These are phyloP conservation scores for Phaeomoniella chlamydospora DNA, from an alignment of 2,329 filamentous ascomycete species.

Conservation along the genomic window DNA sequence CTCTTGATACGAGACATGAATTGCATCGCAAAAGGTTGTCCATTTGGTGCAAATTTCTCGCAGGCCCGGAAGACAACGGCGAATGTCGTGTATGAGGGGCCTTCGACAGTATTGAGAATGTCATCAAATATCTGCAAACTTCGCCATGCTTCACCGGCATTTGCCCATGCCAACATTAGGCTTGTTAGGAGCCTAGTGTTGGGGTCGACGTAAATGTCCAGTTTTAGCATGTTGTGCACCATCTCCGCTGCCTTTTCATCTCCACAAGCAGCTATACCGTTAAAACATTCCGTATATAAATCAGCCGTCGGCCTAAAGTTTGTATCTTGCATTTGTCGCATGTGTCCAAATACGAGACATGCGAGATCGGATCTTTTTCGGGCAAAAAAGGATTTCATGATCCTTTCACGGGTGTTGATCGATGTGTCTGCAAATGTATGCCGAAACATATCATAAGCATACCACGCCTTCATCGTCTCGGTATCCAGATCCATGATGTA, in stretches of 20 bases:
- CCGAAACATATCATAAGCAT: conserved; percentile 43
- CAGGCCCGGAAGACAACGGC: conserved; percentile 70
- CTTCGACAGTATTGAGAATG: conserved; percentile 71
- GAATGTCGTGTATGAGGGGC: conserved; percentile 68
- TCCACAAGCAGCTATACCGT: conserved; percentile 50
- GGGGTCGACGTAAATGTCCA: conserved; percentile 68
- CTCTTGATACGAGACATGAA: conserved; percentile 42
- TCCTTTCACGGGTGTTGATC: conserved; percentile 47
- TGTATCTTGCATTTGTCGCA: conserved; percentile 61
- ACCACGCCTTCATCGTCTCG: conserved; percentile 50
- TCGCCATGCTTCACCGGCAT: conserved; percentile 48
- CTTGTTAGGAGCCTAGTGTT: conserved; percentile 68
- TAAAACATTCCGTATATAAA: conserved; percentile 65
- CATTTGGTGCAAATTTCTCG: conserved; percentile 39
- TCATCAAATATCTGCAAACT: conserved; percentile 73
- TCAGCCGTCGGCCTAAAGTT: conserved; percentile 52
- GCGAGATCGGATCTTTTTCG: conserved; percentile 73
- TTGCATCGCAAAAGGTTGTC: conserved; percentile 31
- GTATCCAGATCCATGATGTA: conserved; percentile 51
- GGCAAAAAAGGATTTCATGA: conserved; percentile 74
- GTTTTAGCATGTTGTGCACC: conserved; percentile 86
- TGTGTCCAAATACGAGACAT: conserved; percentile 75
- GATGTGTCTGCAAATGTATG: conserved; percentile 48
- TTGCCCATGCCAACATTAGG: conserved; percentile 72
- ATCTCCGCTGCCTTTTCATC: conserved; percentile 54